Conservation (phyloP, 1,284 basidiomycete species). For the Trichosporon asahii region DNA sequence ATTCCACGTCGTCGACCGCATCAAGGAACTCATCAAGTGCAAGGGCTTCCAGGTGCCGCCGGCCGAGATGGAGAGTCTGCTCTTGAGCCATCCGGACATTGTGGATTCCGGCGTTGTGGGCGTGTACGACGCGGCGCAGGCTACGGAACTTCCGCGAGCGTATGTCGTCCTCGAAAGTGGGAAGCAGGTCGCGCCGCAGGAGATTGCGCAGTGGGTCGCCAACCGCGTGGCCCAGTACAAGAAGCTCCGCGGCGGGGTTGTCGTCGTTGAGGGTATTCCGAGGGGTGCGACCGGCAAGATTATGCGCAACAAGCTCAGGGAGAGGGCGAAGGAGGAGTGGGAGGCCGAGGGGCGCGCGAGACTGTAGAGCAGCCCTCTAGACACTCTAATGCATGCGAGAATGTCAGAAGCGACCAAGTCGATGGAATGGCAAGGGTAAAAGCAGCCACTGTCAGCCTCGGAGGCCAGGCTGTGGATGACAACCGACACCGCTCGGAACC, state of each 20-base stretch:
- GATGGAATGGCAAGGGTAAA: too few relatives aligned
- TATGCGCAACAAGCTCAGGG: conserved; percentile 32
- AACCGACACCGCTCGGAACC: too few relatives aligned
- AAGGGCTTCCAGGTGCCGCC: conserved; percentile 64
- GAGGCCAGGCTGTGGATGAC: too few relatives aligned
- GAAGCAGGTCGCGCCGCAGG: conserved; percentile 30
- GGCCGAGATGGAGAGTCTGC: conserved; percentile 71
- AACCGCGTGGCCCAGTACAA: conserved; percentile 56
- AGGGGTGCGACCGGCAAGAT: conserved; percentile 50
- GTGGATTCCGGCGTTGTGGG: conserved; percentile 70
- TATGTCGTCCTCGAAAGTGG: conserved; percentile 60
- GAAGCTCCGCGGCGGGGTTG: conserved; percentile 54
- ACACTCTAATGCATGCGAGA: too few relatives aligned
- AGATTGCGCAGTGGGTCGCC: conserved; percentile 59
- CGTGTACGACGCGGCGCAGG: conserved; percentile 60
- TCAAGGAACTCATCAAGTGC: conserved; percentile 82
- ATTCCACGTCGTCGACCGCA: conserved; percentile 52
- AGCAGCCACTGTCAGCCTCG: too few relatives aligned
- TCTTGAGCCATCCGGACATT: conserved; percentile 67
- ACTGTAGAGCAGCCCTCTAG: too few relatives aligned
- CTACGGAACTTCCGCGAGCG: conserved; percentile 68
- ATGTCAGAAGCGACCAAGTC: too few relatives aligned
- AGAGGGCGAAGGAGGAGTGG: conserved; percentile 13
- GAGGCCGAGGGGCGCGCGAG: conserved; percentile 8
- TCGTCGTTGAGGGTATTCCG: conserved; percentile 53